Evolutionary conservation across 371 early-diverging fungal genomes (phyloP), one percentile per base, ranked within the genome.

Genomic region (Vairimorpha apis): DNA sequence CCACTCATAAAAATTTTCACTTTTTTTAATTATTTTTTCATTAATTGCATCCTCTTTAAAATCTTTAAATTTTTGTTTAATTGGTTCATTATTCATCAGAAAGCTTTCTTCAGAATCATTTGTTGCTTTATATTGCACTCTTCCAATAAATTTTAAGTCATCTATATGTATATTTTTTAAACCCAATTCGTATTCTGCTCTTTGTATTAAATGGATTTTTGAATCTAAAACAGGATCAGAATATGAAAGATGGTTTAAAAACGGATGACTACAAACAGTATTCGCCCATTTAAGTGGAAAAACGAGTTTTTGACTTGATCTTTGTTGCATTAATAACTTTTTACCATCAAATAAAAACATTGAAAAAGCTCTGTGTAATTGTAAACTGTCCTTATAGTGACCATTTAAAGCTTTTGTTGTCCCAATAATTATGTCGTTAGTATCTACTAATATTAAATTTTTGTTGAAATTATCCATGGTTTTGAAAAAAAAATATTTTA

Each of bases 391-490:
- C 8, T 33, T 27, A 10, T 29, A 30, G 29, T 70, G 70, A 4
- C 45, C 70, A 18, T 41, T 68, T 16, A 44, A 41, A 16, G 75
- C 75, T 25, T 58, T 68, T n/a, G 21, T 44, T n/a, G 60, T 69
- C 14, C 75, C 70, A 23, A 75, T 37, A 12, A 75, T 63, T 33
- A 63, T 29, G 44, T 75, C 70, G 14, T 45, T 38, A 0, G 62
- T 43, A 33, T 75, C 67, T 37, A 75, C 68, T 56, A 67, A 25
- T 12, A 67, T 47, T 16, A 75, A 7, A 32, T 69, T 58, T 29
- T 59, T 63, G 33, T 68, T 64, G 44, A 25, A 75, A 33, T 75
- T 75, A 63, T 75, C 75, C 75, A 75, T 75, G 21, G 3, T 14
- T 18, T 18, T 12, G 45, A 65, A n/a, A n/a, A n/a, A n/a, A n/a